Evolutionary conservation across 192 early-diverging fungal genomes (phyloP).

Genomic region (Phycomyces nitens): DNA sequence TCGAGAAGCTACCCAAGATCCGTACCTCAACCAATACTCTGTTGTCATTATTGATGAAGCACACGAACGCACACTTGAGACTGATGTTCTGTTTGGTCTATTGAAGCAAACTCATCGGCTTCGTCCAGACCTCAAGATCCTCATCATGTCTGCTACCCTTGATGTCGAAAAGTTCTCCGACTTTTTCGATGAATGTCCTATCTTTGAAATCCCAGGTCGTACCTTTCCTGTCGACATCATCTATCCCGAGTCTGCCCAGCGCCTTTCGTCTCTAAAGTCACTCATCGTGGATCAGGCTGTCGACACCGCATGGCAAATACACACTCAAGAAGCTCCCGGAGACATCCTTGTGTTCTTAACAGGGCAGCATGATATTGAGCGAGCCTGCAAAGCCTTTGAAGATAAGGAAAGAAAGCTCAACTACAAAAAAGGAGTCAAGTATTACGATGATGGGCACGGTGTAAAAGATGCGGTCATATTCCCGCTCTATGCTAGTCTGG

Average conservation of each 20-base stretch:
- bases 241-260: constrained; percentile 43
- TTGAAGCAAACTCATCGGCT: constrained; percentile 72
- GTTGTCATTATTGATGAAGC: constrained; percentile 96
- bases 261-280: constrained; percentile 63
- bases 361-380: constrained; percentile 94
- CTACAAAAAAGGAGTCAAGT: constrained; percentile 44
- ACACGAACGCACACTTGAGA: constrained; percentile 91
- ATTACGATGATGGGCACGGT: constrained; percentile 36
- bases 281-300: constrained; percentile 70
- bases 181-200: constrained; percentile 77
- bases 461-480: constrained; percentile 46
- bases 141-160: constrained; percentile 81
- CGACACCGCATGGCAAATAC: constrained; percentile 75
- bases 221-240: constrained; percentile 51
- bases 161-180: constrained; percentile 79
- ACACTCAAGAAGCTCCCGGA: constrained; percentile 74
- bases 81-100: constrained; percentile 91
- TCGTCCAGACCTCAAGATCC: constrained; percentile 79
- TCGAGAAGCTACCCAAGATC: constrained; percentile 82
- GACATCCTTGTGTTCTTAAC: constrained; percentile 96
- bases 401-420: constrained; percentile 44
- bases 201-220: constrained; percentile 75
- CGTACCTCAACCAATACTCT: constrained; percentile 81
- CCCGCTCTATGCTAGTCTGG: constrained; percentile 73
- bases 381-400: constrained; percentile 58